These are phyloP conservation scores for Rhynchospora breviuscula DNA, from an alignment of 176 grass and related monocot genomes.

Conservation along the genomic window DNA sequence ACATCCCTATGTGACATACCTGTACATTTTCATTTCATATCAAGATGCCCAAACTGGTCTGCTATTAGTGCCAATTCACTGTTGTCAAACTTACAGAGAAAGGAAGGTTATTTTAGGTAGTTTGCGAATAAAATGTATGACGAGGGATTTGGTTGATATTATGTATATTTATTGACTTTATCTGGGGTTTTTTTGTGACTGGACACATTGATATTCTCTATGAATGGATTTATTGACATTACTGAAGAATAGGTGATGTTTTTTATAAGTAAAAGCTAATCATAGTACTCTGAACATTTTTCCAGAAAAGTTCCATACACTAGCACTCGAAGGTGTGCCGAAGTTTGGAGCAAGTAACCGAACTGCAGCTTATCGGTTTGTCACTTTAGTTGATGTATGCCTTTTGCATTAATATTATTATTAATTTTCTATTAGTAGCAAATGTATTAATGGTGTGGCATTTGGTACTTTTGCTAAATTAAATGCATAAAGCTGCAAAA, in stretches of 20 bases:
- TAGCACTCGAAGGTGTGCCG: constrained; percentile 73
- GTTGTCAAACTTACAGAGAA: not conserved
- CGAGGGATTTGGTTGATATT: not conserved
- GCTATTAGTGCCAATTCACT: not conserved
- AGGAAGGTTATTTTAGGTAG: not conserved
- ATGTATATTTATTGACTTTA: not conserved
- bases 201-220: not conserved
- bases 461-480: not conserved
- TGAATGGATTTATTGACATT: not conserved
- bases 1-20: too few species aligned
- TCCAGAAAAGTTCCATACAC: constrained; percentile 87
- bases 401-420: not conserved
- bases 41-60: not conserved
- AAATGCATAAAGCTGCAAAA: not conserved
- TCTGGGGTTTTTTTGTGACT: not conserved
- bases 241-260: not conserved
- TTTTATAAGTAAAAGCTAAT: not conserved
- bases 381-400: constrained; percentile 87
- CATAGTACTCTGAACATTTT: not conserved
- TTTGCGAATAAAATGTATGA: not conserved
- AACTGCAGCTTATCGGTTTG: constrained; percentile 82
- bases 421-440: not conserved
- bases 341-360: constrained; percentile 75
- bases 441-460: not conserved
- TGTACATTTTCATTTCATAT: not conserved